Evolutionary conservation across 2,329 filamentous ascomycete species (phyloP).

Genomic region (Botrytis porri): DNA sequence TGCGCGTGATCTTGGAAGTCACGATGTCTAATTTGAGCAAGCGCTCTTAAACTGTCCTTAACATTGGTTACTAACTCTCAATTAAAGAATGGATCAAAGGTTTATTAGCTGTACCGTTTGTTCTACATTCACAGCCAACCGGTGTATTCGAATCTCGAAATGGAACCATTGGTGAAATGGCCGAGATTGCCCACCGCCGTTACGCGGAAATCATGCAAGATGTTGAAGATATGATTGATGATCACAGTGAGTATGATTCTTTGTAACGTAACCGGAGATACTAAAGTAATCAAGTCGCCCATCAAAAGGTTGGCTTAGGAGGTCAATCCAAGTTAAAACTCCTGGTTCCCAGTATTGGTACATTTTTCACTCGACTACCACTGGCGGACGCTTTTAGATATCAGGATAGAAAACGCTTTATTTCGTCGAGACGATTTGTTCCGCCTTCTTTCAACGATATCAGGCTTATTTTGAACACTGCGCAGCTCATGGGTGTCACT

Average conservation of each 20-base stretch:
- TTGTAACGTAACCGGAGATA: slow-evolving; percentile 11
- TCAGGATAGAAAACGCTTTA: slow-evolving; percentile 81
- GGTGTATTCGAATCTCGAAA: slow-evolving; percentile 72
- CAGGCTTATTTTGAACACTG: slow-evolving; percentile 87
- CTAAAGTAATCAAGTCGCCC: slow-evolving; percentile 54
- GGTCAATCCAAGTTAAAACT: slow-evolving; percentile 88
- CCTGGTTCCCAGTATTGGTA: slow-evolving; percentile 86
- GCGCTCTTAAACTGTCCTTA: neutral
- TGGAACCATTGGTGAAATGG: slow-evolving; percentile 66
- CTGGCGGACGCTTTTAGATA: slow-evolving; percentile 88
- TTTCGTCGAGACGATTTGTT: slow-evolving; percentile 88
- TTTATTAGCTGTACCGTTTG: slow-evolving; percentile 89
- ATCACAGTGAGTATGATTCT: slow-evolving; percentile 65
- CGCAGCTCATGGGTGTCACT: slow-evolving; percentile 89
- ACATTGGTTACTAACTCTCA: neutral
- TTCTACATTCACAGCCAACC: slow-evolving; percentile 91
- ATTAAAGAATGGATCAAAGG: slow-evolving; percentile 89
- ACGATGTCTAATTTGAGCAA: neutral
- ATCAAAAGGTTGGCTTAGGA: slow-evolving; percentile 62
- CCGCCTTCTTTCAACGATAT: slow-evolving; percentile 97
- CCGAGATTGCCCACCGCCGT: slow-evolving; percentile 75
- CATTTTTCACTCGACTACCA: slow-evolving; percentile 85
- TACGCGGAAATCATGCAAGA: slow-evolving; percentile 96
- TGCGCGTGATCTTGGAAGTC: neutral
- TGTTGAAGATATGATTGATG: slow-evolving; percentile 85